Conservation (phyloP, 1,284 basidiomycete genomes). For the Ceratobasidium sp. region DNA sequence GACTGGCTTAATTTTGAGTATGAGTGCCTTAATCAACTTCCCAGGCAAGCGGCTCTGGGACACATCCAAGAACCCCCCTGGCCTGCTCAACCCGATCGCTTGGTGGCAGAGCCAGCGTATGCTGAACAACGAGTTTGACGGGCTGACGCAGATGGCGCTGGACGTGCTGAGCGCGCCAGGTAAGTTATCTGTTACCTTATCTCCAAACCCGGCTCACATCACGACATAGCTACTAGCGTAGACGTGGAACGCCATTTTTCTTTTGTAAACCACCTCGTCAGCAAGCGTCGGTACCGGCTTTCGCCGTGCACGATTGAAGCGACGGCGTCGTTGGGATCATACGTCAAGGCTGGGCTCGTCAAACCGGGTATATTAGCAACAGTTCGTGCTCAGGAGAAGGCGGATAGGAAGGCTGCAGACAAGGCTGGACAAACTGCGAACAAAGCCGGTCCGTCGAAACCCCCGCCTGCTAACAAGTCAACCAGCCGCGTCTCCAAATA, state of each 20-base stretch:
- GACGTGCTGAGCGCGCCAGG: conserved; percentile 17
- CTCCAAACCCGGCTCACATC: neutral
- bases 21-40: too few species aligned
- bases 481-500: too few species aligned
- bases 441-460: too few species aligned
- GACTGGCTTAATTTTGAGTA: too few species aligned
- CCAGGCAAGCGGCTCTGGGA: too few species aligned
- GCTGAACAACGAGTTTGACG: neutral
- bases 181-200: neutral
- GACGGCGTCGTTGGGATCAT: neutral
- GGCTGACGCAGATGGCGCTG: conserved; percentile 9
- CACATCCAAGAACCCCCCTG: too few species aligned
- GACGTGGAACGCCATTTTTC: conserved; percentile 12
- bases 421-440: too few species aligned
- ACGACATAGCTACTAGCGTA: conserved; percentile 3
- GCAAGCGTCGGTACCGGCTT: conserved; percentile 18
- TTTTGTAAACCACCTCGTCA: neutral
- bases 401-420: too few species aligned
- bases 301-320: conserved; percentile 11
- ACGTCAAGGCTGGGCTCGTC: conserved; percentile 2
- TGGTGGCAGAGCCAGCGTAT: conserved; percentile 19
- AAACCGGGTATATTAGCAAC: neutral
- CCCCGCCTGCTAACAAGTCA: too few species aligned
- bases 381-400: neutral
- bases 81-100: neutral